Evolutionary conservation across 2,329 filamentous ascomycete species (phyloP), one percentile per base, ranked within the genome.

Genomic region (Fusarium ramigenum): DNA sequence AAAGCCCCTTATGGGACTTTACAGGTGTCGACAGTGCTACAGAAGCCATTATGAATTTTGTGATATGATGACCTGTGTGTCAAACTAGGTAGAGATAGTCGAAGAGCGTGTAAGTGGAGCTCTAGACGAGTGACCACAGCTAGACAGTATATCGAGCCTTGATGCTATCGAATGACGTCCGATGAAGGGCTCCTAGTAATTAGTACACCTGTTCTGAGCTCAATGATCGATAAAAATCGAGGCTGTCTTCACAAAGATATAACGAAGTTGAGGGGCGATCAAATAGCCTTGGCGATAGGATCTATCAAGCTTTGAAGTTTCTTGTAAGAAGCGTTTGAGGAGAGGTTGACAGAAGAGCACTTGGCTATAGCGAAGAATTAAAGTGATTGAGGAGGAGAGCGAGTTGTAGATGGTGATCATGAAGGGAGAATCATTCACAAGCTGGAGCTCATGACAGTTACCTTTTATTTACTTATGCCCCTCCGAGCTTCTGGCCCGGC

Each of bases 1-100:
- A 98, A 79, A 98, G 89, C 68, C 95, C 94, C 85, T 93, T 91
- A 84, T 97, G 96, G 88, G 93, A 96, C 89, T 98, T 98, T 82
- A 96, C 88, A 69, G 96, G 96, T 70, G 96, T 98, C 79, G 94
- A 93, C 84, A 98, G 91, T 81, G 89, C 85, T 83, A 92, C 83
- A 69, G 85, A 93, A 82, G 96, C 94, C 96, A 98, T 98, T 82
- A 78, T 89, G 84, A 81, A 78, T 77, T 78, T 63, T 75, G 46
- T 74, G 54, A 54, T 59, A 28, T 52, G 43, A 43, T 46, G 71
- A 61, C 49, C 37, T 57, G 46, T 52, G 46, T 54, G 73, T 63
- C 58, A 75, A 50, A 49, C 49, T 44, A 43, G 59, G 21, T 47
- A 34, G 62, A 44, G 34, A 63, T 58, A 34, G 46, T 28, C 59